A percentile compares a stretch with the other conserved stretches of the same genome.
Evolutionary conservation across 2,329 filamentous ascomycete genomes (phyloP).

Genomic region (Beauveria sp.): DNA sequence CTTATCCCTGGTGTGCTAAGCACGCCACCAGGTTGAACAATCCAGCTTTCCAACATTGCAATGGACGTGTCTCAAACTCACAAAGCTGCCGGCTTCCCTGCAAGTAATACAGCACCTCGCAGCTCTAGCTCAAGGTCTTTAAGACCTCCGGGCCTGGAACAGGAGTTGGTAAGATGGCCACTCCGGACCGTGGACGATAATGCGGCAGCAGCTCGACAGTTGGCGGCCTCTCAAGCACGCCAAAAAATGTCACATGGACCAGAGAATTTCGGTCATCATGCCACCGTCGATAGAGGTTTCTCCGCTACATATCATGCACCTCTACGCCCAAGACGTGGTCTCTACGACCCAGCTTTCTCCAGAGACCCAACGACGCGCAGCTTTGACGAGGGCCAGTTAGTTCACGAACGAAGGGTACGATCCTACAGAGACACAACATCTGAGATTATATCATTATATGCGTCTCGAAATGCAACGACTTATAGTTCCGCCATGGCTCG

Average conservation of each 20-base stretch:
- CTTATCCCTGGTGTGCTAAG: neutral
- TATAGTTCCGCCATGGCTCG: neutral
- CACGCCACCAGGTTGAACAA: neutral
- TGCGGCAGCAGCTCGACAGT: neutral
- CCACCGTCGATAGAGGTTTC: neutral
- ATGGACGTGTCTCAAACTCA: neutral
- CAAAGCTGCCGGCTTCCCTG: neutral
- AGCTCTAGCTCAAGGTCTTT: neutral
- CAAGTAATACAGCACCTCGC: neutral
- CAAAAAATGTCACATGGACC: neutral
- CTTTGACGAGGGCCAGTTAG: conserved; percentile 23
- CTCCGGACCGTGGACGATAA: conserved; percentile 7
- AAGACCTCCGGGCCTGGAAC: neutral
- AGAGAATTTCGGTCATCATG: neutral
- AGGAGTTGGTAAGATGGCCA: neutral
- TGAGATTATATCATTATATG: conserved; percentile 50
- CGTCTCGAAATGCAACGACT: conserved; percentile 21
- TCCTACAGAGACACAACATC: conserved; percentile 45
- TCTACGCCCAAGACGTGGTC: conserved; percentile 21
- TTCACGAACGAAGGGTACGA: conserved; percentile 38
- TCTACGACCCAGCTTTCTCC: conserved; percentile 23
- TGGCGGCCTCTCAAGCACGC: neutral
- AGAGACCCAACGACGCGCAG: conserved; percentile 22
- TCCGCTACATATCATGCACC: conserved; percentile 24
- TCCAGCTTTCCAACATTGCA: neutral